Evolutionary conservation across 805 yeast genomes (phyloP).

Genomic region (Spathaspora girioi): DNA sequence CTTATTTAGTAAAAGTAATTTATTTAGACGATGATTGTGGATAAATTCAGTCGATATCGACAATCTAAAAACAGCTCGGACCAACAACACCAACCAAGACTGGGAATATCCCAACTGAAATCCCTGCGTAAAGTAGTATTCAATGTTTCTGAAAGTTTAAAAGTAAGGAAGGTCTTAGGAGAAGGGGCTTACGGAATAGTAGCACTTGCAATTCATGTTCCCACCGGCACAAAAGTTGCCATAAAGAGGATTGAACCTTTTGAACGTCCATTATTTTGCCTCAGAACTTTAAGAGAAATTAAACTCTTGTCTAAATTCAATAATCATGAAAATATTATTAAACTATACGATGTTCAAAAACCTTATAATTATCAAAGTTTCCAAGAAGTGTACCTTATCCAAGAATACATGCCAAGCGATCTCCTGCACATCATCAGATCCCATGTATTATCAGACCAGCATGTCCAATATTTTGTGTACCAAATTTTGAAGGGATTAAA

Average conservation of each 20-base stretch:
- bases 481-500: conserved; percentile 88
- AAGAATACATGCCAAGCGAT: conserved; percentile 77
- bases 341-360: conserved; percentile 61
- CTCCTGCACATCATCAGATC: conserved; percentile 59
- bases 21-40: neutral
- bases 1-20: neutral
- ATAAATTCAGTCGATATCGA: neutral
- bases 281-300: conserved; percentile 69
- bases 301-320: conserved; percentile 61
- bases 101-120: neutral
- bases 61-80: neutral
- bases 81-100: neutral
- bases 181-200: conserved; percentile 85
- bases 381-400: conserved; percentile 70
- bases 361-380: conserved; percentile 58
- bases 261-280: conserved; percentile 58
- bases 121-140: conserved; percentile 34
- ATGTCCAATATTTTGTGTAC: conserved; percentile 88
- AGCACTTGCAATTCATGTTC: conserved; percentile 61
- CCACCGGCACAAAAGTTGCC: conserved; percentile 63
- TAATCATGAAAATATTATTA: conserved; percentile 66
- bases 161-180: conserved; percentile 59
- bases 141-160: conserved; percentile 61
- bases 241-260: conserved; percentile 76
- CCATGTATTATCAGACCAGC: conserved; percentile 71